phyloP scores from a whole-genome alignment of 306 rosid species.

The Gastrolobium villosum region DNA sequence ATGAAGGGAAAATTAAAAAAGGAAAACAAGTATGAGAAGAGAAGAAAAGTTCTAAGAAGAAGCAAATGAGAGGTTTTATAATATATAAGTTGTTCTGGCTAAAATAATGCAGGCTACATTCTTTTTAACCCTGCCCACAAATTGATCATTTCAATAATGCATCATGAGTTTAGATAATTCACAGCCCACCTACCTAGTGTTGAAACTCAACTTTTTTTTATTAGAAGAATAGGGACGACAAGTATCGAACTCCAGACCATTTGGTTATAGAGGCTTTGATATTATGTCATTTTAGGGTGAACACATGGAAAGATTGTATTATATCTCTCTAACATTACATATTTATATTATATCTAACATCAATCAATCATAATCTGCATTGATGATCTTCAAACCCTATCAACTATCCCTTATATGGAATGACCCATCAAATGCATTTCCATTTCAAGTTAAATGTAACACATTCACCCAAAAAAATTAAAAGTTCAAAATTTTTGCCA shows the following conservation, averaged over 20 bases:
- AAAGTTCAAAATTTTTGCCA: constrained; percentile 22
- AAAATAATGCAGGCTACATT: constrained; percentile 36
- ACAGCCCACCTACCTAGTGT: no score
- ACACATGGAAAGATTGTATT: no score
- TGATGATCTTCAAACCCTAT: constrained; percentile 33
- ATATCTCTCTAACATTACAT: no score
- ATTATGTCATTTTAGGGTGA: no score
- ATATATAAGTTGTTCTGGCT: constrained; percentile 30
- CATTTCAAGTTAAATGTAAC: constrained; percentile 36
- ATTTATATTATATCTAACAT: not conserved
- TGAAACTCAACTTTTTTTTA: no score
- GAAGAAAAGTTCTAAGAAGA: constrained; percentile 11
- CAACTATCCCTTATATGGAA: constrained; percentile 36
- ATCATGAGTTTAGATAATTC: constrained; percentile 35
- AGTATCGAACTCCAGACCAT: no score
- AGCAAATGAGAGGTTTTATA: constrained; percentile 19
- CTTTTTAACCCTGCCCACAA: constrained; percentile 6
- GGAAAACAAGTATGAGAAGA: constrained; percentile 17
- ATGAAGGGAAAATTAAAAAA: constrained; percentile 38
- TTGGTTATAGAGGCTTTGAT: no score
- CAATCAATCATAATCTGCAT: constrained; percentile 32
- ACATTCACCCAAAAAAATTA: constrained; percentile 16
- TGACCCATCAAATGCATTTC: constrained; percentile 29
- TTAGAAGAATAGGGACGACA: no score
- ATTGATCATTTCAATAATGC: constrained; percentile 25